phyloP scores from a whole-genome alignment of 805 yeast species.

The Tetrapisispora nanseiensis region DNA sequence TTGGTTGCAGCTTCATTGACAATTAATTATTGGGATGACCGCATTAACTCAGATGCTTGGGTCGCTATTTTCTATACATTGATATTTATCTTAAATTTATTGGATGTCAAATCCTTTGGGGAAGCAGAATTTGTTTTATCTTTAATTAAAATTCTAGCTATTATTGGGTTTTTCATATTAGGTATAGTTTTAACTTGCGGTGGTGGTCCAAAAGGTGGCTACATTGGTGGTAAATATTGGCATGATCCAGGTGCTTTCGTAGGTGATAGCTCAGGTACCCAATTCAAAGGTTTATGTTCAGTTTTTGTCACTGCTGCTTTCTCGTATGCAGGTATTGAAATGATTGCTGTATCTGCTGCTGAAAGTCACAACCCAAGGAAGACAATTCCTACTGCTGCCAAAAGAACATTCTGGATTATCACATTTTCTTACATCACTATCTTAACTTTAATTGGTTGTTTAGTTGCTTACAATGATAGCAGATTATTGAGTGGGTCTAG shows the following conservation, averaged over 20 bases:
- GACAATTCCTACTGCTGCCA: slow-evolving; percentile 61
- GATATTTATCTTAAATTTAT: slow-evolving; percentile 39
- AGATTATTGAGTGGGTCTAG: slow-evolving; percentile 39
- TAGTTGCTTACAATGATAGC: slow-evolving; percentile 47
- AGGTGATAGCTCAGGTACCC: slow-evolving; percentile 26
- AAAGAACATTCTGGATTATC: slow-evolving; percentile 79
- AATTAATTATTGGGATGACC: slow-evolving; percentile 42
- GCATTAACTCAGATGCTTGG: slow-evolving; percentile 50
- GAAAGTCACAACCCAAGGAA: slow-evolving; percentile 61
- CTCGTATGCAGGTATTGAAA: slow-evolving; percentile 66
- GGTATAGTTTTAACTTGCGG: slow-evolving; percentile 43
- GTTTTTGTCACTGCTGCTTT: slow-evolving; percentile 52
- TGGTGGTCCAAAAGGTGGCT: slow-evolving; percentile 35
- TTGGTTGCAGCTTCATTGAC: slow-evolving; percentile 52
- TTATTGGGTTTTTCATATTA: slow-evolving; percentile 43
- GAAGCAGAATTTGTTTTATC: slow-evolving; percentile 48
- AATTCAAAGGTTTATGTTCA: slow-evolving; percentile 44
- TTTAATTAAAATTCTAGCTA: slow-evolving; percentile 39
- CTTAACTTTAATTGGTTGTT: slow-evolving; percentile 48
- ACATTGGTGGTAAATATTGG: slow-evolving; percentile 39
- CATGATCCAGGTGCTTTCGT: slow-evolving; percentile 56
- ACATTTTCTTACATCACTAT: slow-evolving; percentile 57
- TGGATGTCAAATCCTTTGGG: slow-evolving; percentile 47
- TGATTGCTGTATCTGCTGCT: slow-evolving; percentile 68
- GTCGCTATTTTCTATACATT: slow-evolving; percentile 44